A percentile compares a stretch with the other conserved stretches of the same genome.
phyloP scores from a whole-genome alignment of 2,329 filamentous ascomycete genomes.

The Lasiodiplodia theobromae region DNA sequence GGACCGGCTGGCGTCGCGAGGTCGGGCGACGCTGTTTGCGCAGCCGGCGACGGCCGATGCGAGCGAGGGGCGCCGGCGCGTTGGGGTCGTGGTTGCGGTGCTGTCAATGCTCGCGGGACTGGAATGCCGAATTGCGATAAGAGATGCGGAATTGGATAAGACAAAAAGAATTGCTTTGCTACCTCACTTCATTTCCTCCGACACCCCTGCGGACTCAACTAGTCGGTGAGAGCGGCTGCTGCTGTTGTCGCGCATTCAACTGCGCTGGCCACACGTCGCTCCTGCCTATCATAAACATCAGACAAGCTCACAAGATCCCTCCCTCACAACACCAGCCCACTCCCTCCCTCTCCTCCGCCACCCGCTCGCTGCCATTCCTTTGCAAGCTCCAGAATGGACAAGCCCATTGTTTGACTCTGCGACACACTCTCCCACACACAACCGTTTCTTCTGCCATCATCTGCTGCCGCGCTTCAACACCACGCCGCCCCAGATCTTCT shows the following conservation, averaged over 20 bases:
- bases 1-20: not conserved
- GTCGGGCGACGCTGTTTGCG: not conserved
- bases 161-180: not conserved
- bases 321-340: not conserved
- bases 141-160: slow-evolving; percentile 14
- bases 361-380: slow-evolving; percentile 20
- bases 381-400: slow-evolving; percentile 9
- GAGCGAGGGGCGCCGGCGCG: slow-evolving; percentile 3
- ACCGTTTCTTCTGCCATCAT: not conserved
- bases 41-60: slow-evolving; percentile 5
- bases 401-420: slow-evolving; percentile 25
- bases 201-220: not conserved
- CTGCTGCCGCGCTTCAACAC: slow-evolving; percentile 11
- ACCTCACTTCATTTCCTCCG: not conserved
- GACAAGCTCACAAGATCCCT: not conserved
- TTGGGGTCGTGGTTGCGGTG: not conserved
- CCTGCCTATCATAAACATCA: not conserved
- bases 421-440: not conserved
- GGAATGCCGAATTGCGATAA: slow-evolving; percentile 26
- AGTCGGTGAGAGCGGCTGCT: slow-evolving; percentile 14
- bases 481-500: not conserved
- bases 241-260: slow-evolving; percentile 5
- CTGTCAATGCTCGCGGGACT: slow-evolving; percentile 17
- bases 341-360: not conserved
- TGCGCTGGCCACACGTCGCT: slow-evolving; percentile 17